Evolutionary conservation across 495 filamentous ascomycete genomes (phyloP).

Genomic region (Alectoria sarmentosa): DNA sequence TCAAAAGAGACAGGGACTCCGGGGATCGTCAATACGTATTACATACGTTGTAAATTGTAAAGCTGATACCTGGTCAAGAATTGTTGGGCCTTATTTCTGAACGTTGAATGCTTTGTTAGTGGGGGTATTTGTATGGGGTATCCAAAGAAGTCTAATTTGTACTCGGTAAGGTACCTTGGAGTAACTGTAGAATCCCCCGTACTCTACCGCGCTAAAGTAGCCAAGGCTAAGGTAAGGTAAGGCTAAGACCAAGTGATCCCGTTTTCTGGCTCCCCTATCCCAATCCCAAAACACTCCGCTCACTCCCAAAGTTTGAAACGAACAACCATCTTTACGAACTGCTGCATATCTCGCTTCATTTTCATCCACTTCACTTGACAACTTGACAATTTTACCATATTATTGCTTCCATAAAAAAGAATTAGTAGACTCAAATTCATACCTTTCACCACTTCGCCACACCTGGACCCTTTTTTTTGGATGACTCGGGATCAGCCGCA

Average conservation of each 20-base stretch:
- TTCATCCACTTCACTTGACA: not conserved
- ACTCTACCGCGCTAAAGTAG: no score
- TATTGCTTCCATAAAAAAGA: not conserved
- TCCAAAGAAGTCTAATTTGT: not conserved
- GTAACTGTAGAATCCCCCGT: not conserved
- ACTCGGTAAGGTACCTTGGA: not conserved
- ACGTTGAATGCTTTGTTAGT: not conserved
- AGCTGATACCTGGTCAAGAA: not conserved
- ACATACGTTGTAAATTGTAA: not conserved
- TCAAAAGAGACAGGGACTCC: not conserved
- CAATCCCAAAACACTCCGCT: conserved; percentile 1
- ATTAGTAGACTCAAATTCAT: not conserved
- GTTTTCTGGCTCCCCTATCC: not conserved
- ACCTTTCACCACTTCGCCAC: not conserved
- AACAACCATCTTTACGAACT: not conserved
- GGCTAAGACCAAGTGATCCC: not conserved
- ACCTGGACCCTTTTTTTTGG: conserved; percentile 1
- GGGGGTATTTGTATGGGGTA: not conserved
- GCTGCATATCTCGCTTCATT: not conserved
- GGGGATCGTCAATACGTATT: not conserved
- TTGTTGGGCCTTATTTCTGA: not conserved
- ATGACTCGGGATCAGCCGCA: conserved; percentile 12
- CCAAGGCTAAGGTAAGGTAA: no score
- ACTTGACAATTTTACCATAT: not conserved
- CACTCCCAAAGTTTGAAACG: not conserved